phyloP scores from a whole-genome alignment of 768 basidiomycete genomes.

The Pulveroboletus sp. region DNA sequence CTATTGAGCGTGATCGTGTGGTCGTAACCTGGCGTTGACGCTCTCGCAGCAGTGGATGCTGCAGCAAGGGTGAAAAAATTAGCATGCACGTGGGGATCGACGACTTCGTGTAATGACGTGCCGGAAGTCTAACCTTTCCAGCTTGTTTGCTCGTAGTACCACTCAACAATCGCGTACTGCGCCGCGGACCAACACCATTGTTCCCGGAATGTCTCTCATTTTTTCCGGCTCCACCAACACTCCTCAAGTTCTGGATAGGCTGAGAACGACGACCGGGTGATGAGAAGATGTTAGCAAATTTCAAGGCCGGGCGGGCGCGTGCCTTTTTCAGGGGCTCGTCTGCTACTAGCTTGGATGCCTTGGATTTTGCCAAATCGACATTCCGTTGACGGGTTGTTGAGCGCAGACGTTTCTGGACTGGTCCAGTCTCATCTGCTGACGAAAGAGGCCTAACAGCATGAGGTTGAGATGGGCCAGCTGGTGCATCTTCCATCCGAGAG shows the following conservation, averaged over 20 bases:
- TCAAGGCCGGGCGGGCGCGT: slow-evolving; percentile 85
- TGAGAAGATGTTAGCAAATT: slow-evolving; percentile 86
- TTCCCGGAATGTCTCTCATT: slow-evolving; percentile 41
- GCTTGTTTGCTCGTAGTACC: slow-evolving; percentile 48
- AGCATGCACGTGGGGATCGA: slow-evolving; percentile 4
- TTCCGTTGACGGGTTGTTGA: slow-evolving; percentile 55
- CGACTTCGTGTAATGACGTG: not conserved
- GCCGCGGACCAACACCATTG: slow-evolving; percentile 50
- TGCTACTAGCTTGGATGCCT: slow-evolving; percentile 54
- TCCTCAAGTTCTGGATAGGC: slow-evolving; percentile 63
- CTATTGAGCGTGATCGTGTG: slow-evolving; percentile 55
- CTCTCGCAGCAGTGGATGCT: slow-evolving; percentile 44
- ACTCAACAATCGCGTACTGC: slow-evolving; percentile 70
- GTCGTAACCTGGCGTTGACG: slow-evolving; percentile 54
- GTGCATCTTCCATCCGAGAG: slow-evolving; percentile 38
- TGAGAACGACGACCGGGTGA: slow-evolving; percentile 76
- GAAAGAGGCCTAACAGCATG: slow-evolving; percentile 63
- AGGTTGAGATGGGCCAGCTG: slow-evolving; percentile 41
- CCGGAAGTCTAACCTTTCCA: slow-evolving; percentile 47
- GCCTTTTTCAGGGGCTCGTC: slow-evolving; percentile 84
- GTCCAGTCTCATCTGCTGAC: slow-evolving; percentile 78
- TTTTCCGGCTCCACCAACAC: slow-evolving; percentile 47
- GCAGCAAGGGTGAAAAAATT: slow-evolving; percentile 13
- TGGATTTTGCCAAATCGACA: slow-evolving; percentile 45
- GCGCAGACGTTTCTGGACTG: slow-evolving; percentile 69